Percentiles rank a stretch among this genome's conserved stretches.
These are phyloP conservation scores for Acacia acuminata DNA, from an alignment of 306 rosid species.

Conservation along the genomic window DNA sequence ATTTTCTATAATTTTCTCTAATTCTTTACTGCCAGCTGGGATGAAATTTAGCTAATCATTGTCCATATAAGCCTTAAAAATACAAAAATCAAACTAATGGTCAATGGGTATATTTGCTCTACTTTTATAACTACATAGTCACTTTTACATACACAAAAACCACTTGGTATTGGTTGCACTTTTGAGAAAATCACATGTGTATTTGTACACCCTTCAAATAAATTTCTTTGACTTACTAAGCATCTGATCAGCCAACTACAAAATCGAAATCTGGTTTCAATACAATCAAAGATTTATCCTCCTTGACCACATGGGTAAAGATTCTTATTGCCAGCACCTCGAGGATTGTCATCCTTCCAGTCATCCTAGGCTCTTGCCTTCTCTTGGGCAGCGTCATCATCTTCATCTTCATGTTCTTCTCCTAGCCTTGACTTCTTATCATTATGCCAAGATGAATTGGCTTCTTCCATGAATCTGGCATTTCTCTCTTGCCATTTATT, in stretches of 20 bases:
- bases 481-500: slow-evolving; percentile 92
- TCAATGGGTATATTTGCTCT: too few relatives aligned
- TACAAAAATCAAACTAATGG: too few relatives aligned
- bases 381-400: slow-evolving; percentile 85
- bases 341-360: slow-evolving; percentile 97
- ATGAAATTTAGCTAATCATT: too few relatives aligned
- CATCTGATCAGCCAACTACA: slow-evolving; percentile 20
- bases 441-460: slow-evolving; percentile 83
- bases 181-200: too few relatives aligned
- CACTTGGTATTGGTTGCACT: too few relatives aligned
- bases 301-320: slow-evolving; percentile 86
- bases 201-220: background rate
- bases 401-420: slow-evolving; percentile 60
- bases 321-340: slow-evolving; percentile 92
- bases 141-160: too few relatives aligned
- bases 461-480: slow-evolving; percentile 76
- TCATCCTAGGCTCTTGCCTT: slow-evolving; percentile 93
- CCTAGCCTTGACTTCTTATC: slow-evolving; percentile 61
- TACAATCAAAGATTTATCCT: slow-evolving; percentile 16
- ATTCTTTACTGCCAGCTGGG: too few relatives aligned
- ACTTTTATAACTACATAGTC: too few relatives aligned
- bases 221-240: slow-evolving; percentile 13
- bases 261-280: slow-evolving; percentile 11
- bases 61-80: too few relatives aligned
- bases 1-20: too few relatives aligned